Percentiles rank a stretch among this genome's conserved stretches.
Evolutionary conservation across 805 yeast species (phyloP).

Genomic region (Cyberlindnera galapagoensis): DNA sequence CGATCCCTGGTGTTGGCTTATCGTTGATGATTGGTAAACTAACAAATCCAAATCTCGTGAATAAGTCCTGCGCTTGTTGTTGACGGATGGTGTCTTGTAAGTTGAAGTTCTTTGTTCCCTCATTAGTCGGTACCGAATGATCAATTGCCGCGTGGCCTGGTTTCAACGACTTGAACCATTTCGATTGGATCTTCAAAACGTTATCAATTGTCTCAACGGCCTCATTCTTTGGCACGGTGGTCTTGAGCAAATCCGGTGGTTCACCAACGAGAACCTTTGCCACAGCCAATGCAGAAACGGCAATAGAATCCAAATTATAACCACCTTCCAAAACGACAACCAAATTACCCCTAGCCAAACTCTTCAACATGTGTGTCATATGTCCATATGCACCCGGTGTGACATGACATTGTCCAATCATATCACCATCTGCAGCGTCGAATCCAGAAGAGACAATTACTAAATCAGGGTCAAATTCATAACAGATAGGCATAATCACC

Average conservation of each 20-base stretch:
- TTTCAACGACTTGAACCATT: conserved; percentile 79
- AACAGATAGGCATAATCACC: conserved; percentile 80
- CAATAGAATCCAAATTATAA: conserved; percentile 85
- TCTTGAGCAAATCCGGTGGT: conserved; percentile 77
- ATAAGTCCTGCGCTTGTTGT: conserved; percentile 56
- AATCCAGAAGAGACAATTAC: conserved; percentile 93
- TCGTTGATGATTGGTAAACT: conserved; percentile 55
- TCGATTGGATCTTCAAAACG: conserved; percentile 73
- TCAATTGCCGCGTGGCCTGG: conserved; percentile 49
- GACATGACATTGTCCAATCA: conserved; percentile 93
- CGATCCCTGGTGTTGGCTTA: conserved; percentile 38
- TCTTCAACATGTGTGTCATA: conserved; percentile 88
- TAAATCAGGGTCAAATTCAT: conserved; percentile 88
- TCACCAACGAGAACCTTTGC: conserved; percentile 90
- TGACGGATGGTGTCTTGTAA: conserved; percentile 72
- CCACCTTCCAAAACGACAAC: conserved; percentile 96
- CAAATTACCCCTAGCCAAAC: conserved; percentile 80
- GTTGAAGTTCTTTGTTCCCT: conserved; percentile 37
- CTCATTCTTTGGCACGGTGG: conserved; percentile 62
- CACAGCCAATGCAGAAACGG: conserved; percentile 85
- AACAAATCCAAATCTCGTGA: conserved; percentile 51
- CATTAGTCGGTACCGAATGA: conserved; percentile 28
- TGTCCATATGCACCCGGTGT: conserved; percentile 95
- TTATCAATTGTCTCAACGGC: conserved; percentile 77
- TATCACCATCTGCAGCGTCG: conserved; percentile 98